Evolutionary conservation across 1,139 yeast genomes (phyloP).

Genomic region (Spathaspora sp.): DNA sequence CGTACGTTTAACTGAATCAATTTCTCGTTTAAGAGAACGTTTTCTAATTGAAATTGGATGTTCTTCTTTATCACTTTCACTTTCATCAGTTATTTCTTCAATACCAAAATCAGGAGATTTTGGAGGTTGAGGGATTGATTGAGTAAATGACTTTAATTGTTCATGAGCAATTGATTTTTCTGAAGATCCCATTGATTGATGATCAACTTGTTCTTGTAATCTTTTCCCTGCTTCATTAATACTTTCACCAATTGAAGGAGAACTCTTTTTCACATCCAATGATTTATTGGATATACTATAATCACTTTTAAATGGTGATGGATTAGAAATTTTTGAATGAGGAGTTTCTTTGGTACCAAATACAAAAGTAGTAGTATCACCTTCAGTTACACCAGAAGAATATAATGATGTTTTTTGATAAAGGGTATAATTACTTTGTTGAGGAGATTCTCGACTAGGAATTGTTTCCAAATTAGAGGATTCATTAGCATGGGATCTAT

Average conservation of each 20-base stretch:
- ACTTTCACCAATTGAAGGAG: conserved; percentile 5
- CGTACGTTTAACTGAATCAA: too few relatives aligned
- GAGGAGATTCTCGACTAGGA: not conserved
- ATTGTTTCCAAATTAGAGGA: not conserved
- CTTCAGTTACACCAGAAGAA: not conserved
- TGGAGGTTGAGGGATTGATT: conserved; percentile 11
- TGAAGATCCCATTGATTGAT: conserved; percentile 10
- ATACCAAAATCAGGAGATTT: conserved; percentile 38
- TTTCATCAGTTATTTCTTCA: conserved; percentile 36
- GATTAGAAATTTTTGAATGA: conserved; percentile 1
- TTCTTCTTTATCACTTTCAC: conserved; percentile 22
- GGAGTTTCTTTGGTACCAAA: not conserved
- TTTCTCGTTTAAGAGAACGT: not conserved
- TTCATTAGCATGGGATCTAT: not conserved
- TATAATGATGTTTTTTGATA: not conserved
- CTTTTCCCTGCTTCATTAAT: conserved; percentile 27
- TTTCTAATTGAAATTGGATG: conserved; percentile 8
- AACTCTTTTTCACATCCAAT: not conserved
- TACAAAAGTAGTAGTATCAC: not conserved
- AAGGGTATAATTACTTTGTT: not conserved
- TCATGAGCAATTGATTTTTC: conserved; percentile 9
- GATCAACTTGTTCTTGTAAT: conserved; percentile 23
- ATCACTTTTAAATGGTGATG: conserved; percentile 3
- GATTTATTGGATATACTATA: not conserved
- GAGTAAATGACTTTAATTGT: conserved; percentile 13